Base-by-base conservation (phyloP, 805 yeast genomes). In the Candida nitratophila region DNA sequence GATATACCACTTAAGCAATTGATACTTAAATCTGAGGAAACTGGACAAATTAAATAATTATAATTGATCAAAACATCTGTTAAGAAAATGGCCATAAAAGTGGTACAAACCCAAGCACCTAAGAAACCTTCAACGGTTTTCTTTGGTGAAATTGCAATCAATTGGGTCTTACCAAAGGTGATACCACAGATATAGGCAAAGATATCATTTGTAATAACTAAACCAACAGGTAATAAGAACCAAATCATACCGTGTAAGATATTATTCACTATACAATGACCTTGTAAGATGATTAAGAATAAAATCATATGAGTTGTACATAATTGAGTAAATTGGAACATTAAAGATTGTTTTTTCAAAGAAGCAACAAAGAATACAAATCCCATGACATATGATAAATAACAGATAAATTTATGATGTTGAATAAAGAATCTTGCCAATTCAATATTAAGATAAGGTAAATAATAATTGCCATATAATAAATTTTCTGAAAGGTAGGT, bases 171-270 rank as follows among this genome's bases (percentile, higher is more conserved):
- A 44, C 99, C 99, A 67, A 93, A 88, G 2, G 98, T 86, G 52
- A 93, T 93, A 39, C 99, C 99, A 68, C 98, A 93, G 40, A 93
- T 71, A 61, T 93, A 93, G 22, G 99, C 99, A 73, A 88, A 90
- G 43, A 91, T 89, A 61, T 93, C 99, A 62, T 93, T 93, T 44
- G 87, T 85, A 52, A 93, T 87, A 41, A 93, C 99, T 56, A 91
- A 72, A 2, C 93, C 83, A 48, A 87, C 89, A 7, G 99, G 99
- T 42, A 93, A 72, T 47, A 93, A 69, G 65, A 93, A 87, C 99
- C 99, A 93, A 58, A 89, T 83, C 61, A 93, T 70, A 14, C 99
- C 99, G 51, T 80, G 85, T 54, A 90, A 73, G 45, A 91, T 84
- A 64, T 93, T 93, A 57, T 81, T 86, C 54, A 87, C 89, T 55